A percentile compares a stretch with the other conserved stretches of the same genome.
Evolutionary conservation across 2,329 filamentous ascomycete species (phyloP).

Genomic region (Pestalotiopsis sp.): DNA sequence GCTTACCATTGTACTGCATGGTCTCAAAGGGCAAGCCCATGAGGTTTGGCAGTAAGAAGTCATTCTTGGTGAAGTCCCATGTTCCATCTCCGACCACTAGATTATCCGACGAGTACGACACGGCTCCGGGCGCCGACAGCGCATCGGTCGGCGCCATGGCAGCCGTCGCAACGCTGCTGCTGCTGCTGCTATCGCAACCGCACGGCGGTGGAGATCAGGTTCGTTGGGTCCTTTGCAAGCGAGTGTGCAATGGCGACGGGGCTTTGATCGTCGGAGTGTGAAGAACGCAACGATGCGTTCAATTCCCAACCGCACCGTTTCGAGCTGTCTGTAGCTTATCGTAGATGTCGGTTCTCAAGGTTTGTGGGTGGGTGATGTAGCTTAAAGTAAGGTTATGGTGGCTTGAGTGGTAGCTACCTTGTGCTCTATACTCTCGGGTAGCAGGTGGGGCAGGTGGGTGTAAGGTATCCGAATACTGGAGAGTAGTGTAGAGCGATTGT

Average conservation of each 20-base stretch:
- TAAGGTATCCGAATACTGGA: background rate
- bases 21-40: constrained; percentile 78
- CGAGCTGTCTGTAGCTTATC: background rate
- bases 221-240: background rate
- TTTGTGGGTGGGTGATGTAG: background rate
- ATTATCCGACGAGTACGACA: constrained; percentile 73
- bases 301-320: background rate
- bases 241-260: background rate
- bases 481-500: background rate
- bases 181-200: background rate
- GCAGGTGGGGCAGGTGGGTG: constrained; percentile 1
- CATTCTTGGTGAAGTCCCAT: constrained; percentile 78
- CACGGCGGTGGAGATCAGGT: background rate
- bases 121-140: constrained; percentile 71
- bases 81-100: constrained; percentile 81
- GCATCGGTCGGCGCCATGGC: constrained; percentile 62
- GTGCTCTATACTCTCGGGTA: background rate
- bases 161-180: constrained; percentile 40
- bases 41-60: constrained; percentile 77
- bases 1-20: constrained; percentile 85
- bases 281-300: background rate
- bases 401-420: background rate
- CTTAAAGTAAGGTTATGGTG: background rate
- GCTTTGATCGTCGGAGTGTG: background rate
- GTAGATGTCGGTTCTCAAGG: background rate